phyloP scores from a whole-genome alignment of 495 filamentous ascomycete species.

The Xylaria acuta region DNA sequence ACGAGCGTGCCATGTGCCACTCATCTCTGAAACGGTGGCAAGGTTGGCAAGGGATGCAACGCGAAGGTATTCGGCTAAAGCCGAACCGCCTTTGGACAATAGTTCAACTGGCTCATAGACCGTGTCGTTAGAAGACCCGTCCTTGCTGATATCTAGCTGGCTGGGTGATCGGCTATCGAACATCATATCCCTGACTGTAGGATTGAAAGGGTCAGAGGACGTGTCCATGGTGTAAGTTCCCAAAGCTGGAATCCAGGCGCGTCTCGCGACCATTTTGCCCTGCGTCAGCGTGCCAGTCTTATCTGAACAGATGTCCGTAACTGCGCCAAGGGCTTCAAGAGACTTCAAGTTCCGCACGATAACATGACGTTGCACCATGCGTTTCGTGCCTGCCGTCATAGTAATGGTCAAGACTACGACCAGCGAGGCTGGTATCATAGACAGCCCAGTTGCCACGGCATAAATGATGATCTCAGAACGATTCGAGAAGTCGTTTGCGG shows the following conservation, averaged over 20 bases:
- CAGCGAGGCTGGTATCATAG: constrained; percentile 61
- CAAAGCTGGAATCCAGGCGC: constrained; percentile 58
- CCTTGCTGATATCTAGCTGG: constrained; percentile 24
- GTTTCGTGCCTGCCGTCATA: constrained; percentile 60
- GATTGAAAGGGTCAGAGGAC: constrained; percentile 63
- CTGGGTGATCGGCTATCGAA: constrained; percentile 47
- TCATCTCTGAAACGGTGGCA: constrained; percentile 59
- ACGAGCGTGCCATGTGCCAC: constrained; percentile 63
- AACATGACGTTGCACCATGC: constrained; percentile 57
- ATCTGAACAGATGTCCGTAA: constrained; percentile 76
- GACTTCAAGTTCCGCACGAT: constrained; percentile 59
- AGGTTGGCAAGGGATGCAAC: constrained; percentile 71
- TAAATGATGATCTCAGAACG: constrained; percentile 58
- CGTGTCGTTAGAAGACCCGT: constrained; percentile 23
- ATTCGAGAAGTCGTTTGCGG: constrained; percentile 53
- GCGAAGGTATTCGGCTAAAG: constrained; percentile 62
- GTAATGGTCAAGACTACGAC: constrained; percentile 63
- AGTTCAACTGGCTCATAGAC: constrained; percentile 40
- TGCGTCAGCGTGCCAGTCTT: constrained; percentile 77
- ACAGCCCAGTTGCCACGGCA: constrained; percentile 65
- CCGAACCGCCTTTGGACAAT: constrained; percentile 33
- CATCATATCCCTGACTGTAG: constrained; percentile 58
- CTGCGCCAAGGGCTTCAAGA: constrained; percentile 66
- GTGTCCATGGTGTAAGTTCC: constrained; percentile 67
- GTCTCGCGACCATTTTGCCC: constrained; percentile 65